Evolutionary conservation across 108 stramenopile species (phyloP).

Genomic region (Stephanodiscus triporus): DNA sequence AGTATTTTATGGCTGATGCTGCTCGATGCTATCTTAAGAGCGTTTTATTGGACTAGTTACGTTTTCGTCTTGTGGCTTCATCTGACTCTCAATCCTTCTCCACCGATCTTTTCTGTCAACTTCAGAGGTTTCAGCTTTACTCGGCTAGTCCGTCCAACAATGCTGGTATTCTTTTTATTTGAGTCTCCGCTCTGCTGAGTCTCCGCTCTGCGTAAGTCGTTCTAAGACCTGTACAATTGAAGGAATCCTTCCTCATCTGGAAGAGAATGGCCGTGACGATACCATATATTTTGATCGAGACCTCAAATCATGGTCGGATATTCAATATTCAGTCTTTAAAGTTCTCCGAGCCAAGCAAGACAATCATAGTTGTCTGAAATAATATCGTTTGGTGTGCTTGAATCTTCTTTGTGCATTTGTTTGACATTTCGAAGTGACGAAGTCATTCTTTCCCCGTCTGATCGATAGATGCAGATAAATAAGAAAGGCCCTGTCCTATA

Average conservation of each 20-base stretch:
- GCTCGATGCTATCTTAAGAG: background rate
- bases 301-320: constrained; percentile 43
- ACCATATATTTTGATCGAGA: constrained; percentile 43
- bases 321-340: constrained; percentile 56
- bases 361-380: background rate
- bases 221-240: background rate
- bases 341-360: constrained; percentile 45
- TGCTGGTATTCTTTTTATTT: background rate
- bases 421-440: constrained; percentile 68
- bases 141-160: background rate
- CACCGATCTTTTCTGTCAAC: background rate
- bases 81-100: background rate
- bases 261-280: constrained; percentile 31
- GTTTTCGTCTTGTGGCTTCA: background rate
- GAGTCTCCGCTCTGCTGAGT: background rate
- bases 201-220: background rate
- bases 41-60: background rate
- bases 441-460: constrained; percentile 93
- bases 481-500: constrained; percentile 88
- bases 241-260: background rate
- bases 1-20: constrained; percentile 37
- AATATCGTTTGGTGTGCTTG: background rate
- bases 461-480: constrained; percentile 84
- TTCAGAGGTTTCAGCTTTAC: background rate
- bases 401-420: background rate